Base-by-base conservation (phyloP, 192 early-diverging fungal genomes). In the Gamsiella multidivaricata region DNA sequence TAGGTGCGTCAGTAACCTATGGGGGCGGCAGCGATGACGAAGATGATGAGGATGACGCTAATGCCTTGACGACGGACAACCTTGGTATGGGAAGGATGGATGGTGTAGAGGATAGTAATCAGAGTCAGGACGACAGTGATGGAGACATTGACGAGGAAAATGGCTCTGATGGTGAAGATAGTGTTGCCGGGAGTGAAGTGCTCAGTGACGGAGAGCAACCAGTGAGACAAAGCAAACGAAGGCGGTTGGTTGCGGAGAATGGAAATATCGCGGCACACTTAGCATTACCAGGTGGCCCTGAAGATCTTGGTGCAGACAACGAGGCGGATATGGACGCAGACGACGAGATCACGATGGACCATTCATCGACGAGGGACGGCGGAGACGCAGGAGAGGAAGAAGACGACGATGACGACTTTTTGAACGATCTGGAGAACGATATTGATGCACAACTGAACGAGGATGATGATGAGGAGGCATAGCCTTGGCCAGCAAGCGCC, bases 111-210 rank as follows among this genome's bases (percentile, higher is more conserved):
- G 61, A 51, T 1, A 43, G 33, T 2, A 37, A n/a, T n/a, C n/a
- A 11, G 20, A 57, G 39, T 15, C 64, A 37, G 28, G 65, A 64
- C 8, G 67, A 70, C 5, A 73, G 72, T 15, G 82, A 80, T n/a
- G 65, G 76, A 11, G 85, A 84, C 14, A 81, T 88, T 53, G 82
- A 69, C 15, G 81, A 84, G 14, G 67, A 82, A 33, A 81, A 65
- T 53, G 69, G 69, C 9, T 82, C 83, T 37, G 79, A 85, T 51
- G 66, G 78, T 7, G 64, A 69, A 3, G 60, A 82, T 15, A 82
- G 69, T 65, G 56, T 81, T 1, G 67, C 55, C 37, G 76, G 63
- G 3, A 71, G 72, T 6, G 61, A 52, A 12, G 32, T 25, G 3
- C 23, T 14, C 5, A 69, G 68, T 31, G 68, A 59, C 9, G 31